Base-by-base conservation (phyloP, 1,284 basidiomycete species). In the Marasmius tenuissimus region DNA sequence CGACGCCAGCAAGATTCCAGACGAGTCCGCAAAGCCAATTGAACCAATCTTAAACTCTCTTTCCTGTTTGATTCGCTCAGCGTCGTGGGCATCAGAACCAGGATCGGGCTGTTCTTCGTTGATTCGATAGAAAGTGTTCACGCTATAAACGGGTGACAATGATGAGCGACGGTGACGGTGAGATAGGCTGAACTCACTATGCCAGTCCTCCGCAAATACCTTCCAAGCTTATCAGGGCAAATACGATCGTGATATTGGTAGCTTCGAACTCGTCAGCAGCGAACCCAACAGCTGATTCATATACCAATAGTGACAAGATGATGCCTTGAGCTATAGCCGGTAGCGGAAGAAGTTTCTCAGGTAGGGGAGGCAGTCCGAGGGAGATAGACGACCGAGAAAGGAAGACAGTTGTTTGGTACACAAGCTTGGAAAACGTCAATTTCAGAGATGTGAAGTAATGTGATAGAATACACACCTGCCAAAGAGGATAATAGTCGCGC, bases 381-480 rank as follows among this genome's bases (percentile, higher is more conserved):
- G 94, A 93, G 57, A 97, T 92, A 4, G 94, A 92, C 0, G 96
- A 97, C 3, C 97, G 91, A 1, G 96, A 98, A 63, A 98, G 73
- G 78, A 99, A 99, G 53, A 99, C 97, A 52, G 96, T 95, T 14
- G 92, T 87, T 81, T 99, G 94, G 73, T 95, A 93, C 35, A 92
- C 85, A 50, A 93, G 83, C 87, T 92, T 66, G 38, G 35, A 63
- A 42, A 39, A 52, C 38, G 55, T 53, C 60, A 20, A 22, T 16
- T 37, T n/a, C 20, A 48, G 50, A 57, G 34, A 20, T 35, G 9
- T 16, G 12, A 12, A 18, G 11, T 16, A 53, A 57, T 11, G n/a
- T 27, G 38, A 50, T 48, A 40, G 49, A 55, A 16, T 73, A 61
- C 84, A 51, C 63, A 88, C 91, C 88, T 93, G 92, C 92, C 94